A percentile compares a stretch with the other conserved stretches of the same genome.
Evolutionary conservation across 192 early-diverging fungal species (phyloP).

Genomic region (Lobosporangium transversale): DNA sequence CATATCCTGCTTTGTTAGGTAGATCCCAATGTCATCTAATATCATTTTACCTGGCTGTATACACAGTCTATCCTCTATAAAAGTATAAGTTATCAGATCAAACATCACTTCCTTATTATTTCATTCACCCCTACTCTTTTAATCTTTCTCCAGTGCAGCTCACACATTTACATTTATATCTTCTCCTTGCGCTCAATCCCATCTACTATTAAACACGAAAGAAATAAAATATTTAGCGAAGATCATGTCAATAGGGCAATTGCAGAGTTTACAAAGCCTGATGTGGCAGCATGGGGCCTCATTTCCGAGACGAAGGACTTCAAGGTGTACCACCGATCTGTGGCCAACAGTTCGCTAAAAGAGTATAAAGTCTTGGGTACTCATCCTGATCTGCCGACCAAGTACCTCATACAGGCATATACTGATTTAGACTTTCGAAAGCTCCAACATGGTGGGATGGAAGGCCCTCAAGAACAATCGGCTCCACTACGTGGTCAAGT

Average conservation of each 20-base stretch:
- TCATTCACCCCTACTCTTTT: too few species aligned
- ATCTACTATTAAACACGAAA: not conserved
- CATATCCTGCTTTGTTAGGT: too few species aligned
- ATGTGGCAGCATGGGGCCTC: conserved; percentile 35
- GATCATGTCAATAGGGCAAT: conserved; percentile 29
- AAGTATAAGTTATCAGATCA: too few species aligned
- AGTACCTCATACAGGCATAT: conserved; percentile 55
- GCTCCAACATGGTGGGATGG: conserved; percentile 57
- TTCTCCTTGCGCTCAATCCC: too few species aligned
- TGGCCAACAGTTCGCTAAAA: conserved; percentile 51
- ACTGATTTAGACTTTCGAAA: conserved; percentile 59
- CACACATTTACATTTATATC: too few species aligned
- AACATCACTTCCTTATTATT: too few species aligned
- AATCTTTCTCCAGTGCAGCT: too few species aligned
- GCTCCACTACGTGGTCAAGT: conserved; percentile 47
- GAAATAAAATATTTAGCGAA: conserved; percentile 19
- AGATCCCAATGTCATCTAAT: too few species aligned
- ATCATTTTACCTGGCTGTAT: too few species aligned
- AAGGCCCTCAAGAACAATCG: conserved; percentile 41
- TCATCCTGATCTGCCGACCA: conserved; percentile 49
- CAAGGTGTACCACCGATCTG: conserved; percentile 51
- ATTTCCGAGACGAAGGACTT: conserved; percentile 49
- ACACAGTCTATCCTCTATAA: too few species aligned
- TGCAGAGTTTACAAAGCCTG: conserved; percentile 21
- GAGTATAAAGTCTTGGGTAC: conserved; percentile 59